Evolutionary conservation across 495 filamentous ascomycete species (phyloP).

Genomic region (Aspergillus asperescens): DNA sequence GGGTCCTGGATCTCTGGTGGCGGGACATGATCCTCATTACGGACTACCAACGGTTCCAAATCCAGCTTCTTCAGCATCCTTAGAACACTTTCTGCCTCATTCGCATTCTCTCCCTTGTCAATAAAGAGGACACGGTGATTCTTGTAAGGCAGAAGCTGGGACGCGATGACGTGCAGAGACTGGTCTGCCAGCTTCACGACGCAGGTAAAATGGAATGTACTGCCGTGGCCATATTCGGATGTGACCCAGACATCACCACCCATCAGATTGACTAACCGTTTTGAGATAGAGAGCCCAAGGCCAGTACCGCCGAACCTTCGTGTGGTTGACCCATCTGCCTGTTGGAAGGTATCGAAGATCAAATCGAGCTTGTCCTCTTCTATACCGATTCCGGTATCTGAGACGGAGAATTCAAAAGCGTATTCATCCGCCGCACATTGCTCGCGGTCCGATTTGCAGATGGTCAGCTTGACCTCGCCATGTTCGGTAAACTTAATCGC

Average conservation of each 20-base stretch:
- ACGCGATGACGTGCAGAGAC: slow-evolving; percentile 72
- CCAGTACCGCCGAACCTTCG: slow-evolving; percentile 96
- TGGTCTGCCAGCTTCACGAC: slow-evolving; percentile 80
- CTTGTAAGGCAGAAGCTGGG: slow-evolving; percentile 83
- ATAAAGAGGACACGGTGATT: slow-evolving; percentile 89
- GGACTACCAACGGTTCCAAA: slow-evolving; percentile 75
- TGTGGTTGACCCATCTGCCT: slow-evolving; percentile 96
- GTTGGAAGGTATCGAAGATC: slow-evolving; percentile 99
- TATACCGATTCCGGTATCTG: slow-evolving; percentile 97
- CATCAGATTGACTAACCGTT: slow-evolving; percentile 94
- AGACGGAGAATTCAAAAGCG: slow-evolving; percentile 93
- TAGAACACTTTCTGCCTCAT: slow-evolving; percentile 66
- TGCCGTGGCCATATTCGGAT: slow-evolving; percentile 86
- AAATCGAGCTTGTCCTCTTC: slow-evolving; percentile 92
- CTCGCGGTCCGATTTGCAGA: slow-evolving; percentile 64
- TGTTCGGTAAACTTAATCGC: slow-evolving; percentile 92
- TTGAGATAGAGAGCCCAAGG: slow-evolving; percentile 92
- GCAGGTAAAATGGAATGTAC: slow-evolving; percentile 97
- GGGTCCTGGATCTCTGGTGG: slow-evolving; percentile 54
- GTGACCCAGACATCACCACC: slow-evolving; percentile 96
- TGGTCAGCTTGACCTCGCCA: slow-evolving; percentile 92
- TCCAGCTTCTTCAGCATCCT: slow-evolving; percentile 75
- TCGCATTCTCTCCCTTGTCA: slow-evolving; percentile 80
- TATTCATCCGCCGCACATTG: slow-evolving; percentile 71
- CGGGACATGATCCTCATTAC: slow-evolving; percentile 56